Conservation (phyloP, 2,329 filamentous ascomycete genomes). For the Hymenotorrendiella dingleyae region DNA sequence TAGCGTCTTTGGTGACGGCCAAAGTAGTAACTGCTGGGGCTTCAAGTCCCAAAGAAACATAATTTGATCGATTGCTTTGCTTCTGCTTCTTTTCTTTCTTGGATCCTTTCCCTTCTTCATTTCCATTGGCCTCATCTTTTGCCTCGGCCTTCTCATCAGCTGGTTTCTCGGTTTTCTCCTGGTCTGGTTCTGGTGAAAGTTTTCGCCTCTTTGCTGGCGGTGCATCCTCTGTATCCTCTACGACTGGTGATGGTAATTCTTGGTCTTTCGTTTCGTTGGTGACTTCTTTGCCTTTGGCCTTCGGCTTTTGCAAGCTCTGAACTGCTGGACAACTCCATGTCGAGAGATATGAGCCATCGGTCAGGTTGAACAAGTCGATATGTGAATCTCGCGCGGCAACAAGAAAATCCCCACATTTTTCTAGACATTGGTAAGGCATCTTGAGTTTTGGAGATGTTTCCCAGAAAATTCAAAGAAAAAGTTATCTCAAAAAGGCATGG, state of each 20-base stretch:
- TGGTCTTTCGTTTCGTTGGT: constrained; percentile 3
- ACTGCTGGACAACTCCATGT: constrained; percentile 27
- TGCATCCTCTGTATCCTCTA: constrained; percentile 9
- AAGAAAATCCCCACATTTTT: constrained; percentile 49
- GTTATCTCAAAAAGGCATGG: not conserved
- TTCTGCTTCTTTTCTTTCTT: constrained; percentile 18
- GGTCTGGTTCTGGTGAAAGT: constrained; percentile 14
- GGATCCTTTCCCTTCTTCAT: no score
- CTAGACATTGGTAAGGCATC: constrained; percentile 61
- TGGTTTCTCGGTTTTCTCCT: constrained; percentile 3
- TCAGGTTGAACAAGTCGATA: constrained; percentile 60
- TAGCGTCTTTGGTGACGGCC: constrained; percentile 54
- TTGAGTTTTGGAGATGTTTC: no score
- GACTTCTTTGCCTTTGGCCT: not conserved
- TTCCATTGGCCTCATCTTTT: not conserved
- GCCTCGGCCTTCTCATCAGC: not conserved
- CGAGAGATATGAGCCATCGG: constrained; percentile 52
- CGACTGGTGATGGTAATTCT: constrained; percentile 7
- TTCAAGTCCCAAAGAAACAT: constrained; percentile 35
- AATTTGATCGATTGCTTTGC: constrained; percentile 15
- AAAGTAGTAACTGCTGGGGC: constrained; percentile 65
- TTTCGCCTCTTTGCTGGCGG: constrained; percentile 31
- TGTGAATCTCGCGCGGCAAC: constrained; percentile 69
- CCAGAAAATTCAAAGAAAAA: no score
- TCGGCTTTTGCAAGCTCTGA: constrained; percentile 4